These are phyloP conservation scores for Lasiodiplodia gonubiensis DNA, from an alignment of 2,329 filamentous ascomycete species.

Conservation along the genomic window DNA sequence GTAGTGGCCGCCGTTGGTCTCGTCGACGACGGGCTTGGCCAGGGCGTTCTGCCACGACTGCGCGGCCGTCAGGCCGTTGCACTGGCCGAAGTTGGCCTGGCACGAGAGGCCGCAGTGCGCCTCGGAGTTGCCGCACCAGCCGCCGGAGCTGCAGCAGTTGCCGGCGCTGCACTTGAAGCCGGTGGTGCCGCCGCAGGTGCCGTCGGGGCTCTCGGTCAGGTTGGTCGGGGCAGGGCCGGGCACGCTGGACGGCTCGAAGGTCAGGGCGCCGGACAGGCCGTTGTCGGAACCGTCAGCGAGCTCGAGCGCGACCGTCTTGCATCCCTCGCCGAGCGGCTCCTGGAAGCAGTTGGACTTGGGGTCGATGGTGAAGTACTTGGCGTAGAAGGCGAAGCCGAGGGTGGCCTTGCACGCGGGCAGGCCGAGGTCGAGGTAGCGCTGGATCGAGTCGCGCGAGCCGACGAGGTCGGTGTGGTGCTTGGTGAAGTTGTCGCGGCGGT, in stretches of 20 bases:
- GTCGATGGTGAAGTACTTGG: conserved; percentile 68
- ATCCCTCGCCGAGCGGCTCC: conserved; percentile 57
- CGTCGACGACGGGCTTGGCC: conserved; percentile 61
- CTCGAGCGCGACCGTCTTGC: conserved; percentile 65
- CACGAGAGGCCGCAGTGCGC: conserved; percentile 43
- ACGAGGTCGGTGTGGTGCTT: conserved; percentile 69
- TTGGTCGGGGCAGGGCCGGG: not conserved
- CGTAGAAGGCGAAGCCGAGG: conserved; percentile 72
- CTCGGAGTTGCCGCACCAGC: conserved; percentile 39
- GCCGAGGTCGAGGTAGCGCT: conserved; percentile 65
- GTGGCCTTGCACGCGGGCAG: conserved; percentile 63
- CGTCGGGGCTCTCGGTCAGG: conserved; percentile 35
- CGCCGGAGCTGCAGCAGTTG: conserved; percentile 42
- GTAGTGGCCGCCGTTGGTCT: conserved; percentile 66
- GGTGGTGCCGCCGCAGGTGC: conserved; percentile 41
- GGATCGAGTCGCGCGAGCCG: conserved; percentile 60
- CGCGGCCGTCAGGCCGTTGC: conserved; percentile 43
- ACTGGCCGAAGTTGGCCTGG: conserved; percentile 45
- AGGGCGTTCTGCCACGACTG: conserved; percentile 65
- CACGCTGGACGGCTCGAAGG: conserved; percentile 42
- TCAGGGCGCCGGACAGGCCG: conserved; percentile 63
- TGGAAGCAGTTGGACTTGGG: conserved; percentile 53
- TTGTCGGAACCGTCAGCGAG: conserved; percentile 65
- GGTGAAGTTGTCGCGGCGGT: conserved; percentile 67
- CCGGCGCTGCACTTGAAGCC: conserved; percentile 37